Conservation (phyloP, 2,329 filamentous ascomycete genomes). For the Cladophialophora chaetospira region DNA sequence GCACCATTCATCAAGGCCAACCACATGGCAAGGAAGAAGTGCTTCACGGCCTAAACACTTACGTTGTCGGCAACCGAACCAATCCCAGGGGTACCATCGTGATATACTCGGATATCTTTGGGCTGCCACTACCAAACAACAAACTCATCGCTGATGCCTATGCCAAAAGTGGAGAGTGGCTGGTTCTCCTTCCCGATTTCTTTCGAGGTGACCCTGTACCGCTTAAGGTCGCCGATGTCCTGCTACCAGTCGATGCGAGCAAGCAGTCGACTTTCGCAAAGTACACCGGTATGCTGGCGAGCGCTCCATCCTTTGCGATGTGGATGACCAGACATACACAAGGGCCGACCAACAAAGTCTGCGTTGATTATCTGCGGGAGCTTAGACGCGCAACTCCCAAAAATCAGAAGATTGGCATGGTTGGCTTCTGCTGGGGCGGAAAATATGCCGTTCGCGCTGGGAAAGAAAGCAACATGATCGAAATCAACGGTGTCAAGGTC, state of each 20-base stretch:
- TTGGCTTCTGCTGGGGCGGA: conserved; percentile 67
- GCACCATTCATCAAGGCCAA: conserved; percentile 44
- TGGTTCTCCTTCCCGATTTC: conserved; percentile 60
- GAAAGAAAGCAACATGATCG: conserved; percentile 40
- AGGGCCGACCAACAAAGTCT: conserved; percentile 56
- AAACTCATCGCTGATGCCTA: conserved; percentile 57
- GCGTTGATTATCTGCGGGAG: conserved; percentile 55
- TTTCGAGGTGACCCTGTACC: conserved; percentile 68
- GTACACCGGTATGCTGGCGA: conserved; percentile 45
- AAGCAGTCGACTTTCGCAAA: conserved; percentile 52
- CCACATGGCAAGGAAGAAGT: conserved; percentile 50
- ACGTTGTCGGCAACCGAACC: conserved; percentile 46
- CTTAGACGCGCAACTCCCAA: conserved; percentile 48
- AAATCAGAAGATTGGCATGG: conserved; percentile 56
- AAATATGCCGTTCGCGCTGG: conserved; percentile 55
- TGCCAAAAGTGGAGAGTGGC: conserved; percentile 53
- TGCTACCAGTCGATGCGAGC: conserved; percentile 60
- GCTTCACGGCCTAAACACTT: conserved; percentile 54
- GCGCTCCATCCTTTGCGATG: conserved; percentile 51
- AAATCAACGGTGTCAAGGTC: conserved; percentile 36
- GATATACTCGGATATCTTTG: conserved; percentile 59
- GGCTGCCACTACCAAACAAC: conserved; percentile 57
- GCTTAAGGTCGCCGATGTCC: conserved; percentile 56
- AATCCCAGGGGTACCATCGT: conserved; percentile 54
- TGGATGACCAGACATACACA: conserved; percentile 57